phyloP scores from a whole-genome alignment of 257 asterid genomes.

The Misopates orontium region DNA sequence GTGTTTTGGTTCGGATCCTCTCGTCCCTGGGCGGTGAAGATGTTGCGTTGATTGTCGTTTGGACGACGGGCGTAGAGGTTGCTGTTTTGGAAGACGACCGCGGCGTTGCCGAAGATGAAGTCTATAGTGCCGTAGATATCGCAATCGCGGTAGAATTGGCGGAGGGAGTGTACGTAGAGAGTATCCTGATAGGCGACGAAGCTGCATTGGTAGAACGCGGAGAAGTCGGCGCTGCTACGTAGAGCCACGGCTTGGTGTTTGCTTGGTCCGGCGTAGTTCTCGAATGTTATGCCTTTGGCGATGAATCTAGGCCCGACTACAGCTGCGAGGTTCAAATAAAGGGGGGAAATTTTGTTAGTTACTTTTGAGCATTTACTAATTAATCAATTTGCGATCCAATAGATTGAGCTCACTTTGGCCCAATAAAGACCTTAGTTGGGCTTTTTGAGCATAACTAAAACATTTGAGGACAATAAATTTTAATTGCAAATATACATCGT shows the following conservation, averaged over 20 bases:
- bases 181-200: slow-evolving; percentile 62
- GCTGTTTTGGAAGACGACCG: slow-evolving; percentile 57
- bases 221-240: slow-evolving; percentile 47
- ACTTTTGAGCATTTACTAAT: too few species aligned
- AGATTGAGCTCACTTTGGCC: slow-evolving; percentile 2
- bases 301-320: slow-evolving; percentile 51
- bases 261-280: slow-evolving; percentile 60
- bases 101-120: slow-evolving; percentile 66
- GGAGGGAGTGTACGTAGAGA: slow-evolving; percentile 54
- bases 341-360: too few species aligned
- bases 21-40: slow-evolving; percentile 62
- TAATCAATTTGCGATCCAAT: not conserved
- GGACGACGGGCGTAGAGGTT: slow-evolving; percentile 54
- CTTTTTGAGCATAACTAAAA: too few species aligned
- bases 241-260: slow-evolving; percentile 66
- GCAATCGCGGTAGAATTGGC: slow-evolving; percentile 57
- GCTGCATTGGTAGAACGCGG: slow-evolving; percentile 52
- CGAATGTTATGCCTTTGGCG: slow-evolving; percentile 54
- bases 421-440: not conserved
- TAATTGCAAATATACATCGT: too few species aligned
- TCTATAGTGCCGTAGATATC: slow-evolving; percentile 58
- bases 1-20: slow-evolving; percentile 68
- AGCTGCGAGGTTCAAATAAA: slow-evolving; percentile 35
- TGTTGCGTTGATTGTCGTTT: slow-evolving; percentile 35
- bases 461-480: too few species aligned